Evolutionary conservation across 1,284 basidiomycete genomes (phyloP).

Genomic region (Schizophyllum commune): DNA sequence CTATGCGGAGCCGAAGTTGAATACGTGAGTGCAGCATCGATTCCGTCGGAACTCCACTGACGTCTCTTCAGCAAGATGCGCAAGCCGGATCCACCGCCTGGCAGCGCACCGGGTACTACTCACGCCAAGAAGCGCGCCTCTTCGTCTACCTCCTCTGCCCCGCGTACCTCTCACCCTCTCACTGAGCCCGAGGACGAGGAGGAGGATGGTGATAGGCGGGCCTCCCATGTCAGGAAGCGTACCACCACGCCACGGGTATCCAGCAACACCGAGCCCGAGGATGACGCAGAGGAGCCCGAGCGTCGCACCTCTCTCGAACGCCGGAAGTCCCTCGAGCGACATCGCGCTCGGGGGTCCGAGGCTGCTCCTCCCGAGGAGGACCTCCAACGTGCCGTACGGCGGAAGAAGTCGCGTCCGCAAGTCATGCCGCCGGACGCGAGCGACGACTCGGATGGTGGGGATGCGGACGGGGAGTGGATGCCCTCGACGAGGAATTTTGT

Average conservation of each 20-base stretch:
- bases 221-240: too few species aligned
- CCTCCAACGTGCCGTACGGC: not conserved
- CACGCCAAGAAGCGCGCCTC: not conserved
- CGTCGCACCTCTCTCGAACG: not conserved
- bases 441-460: not conserved
- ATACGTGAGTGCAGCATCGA: slow-evolving; percentile 47
- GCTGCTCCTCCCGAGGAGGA: not conserved
- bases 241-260: too few species aligned
- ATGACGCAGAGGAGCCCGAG: not conserved
- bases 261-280: not conserved
- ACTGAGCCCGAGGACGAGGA: not conserved
- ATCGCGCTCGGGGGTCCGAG: not conserved
- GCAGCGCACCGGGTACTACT: slow-evolving; percentile 17
- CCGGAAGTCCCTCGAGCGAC: not conserved
- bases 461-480: not conserved
- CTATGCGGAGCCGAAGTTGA: slow-evolving; percentile 84
- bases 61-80: slow-evolving; percentile 61
- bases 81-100: slow-evolving; percentile 60
- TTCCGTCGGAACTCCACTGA: slow-evolving; percentile 5
- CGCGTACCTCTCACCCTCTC: too few species aligned
- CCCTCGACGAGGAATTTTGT: not conserved
- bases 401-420: not conserved
- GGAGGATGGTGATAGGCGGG: not conserved
- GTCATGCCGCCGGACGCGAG: not conserved
- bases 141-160: not conserved